Percentiles rank a stretch among this genome's conserved stretches.
phyloP scores from a whole-genome alignment of 2,329 filamentous ascomycete species.

The Botrytis hyacinthi region DNA sequence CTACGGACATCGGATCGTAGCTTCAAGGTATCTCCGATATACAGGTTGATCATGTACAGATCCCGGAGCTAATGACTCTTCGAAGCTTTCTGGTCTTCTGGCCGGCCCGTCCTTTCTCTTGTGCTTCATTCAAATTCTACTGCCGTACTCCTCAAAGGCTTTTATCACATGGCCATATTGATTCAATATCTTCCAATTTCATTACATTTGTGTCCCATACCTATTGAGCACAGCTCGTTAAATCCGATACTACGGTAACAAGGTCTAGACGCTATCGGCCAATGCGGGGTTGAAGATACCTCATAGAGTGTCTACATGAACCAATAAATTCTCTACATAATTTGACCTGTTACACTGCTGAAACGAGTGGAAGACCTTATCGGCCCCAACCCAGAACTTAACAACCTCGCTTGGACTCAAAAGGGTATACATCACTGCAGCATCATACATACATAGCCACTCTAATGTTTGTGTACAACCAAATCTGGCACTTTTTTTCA shows the following conservation, averaged over 20 bases:
- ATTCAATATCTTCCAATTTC: conserved; percentile 7
- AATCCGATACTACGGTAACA: conserved; percentile 2
- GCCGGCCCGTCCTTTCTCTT: background rate
- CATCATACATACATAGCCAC: conserved; percentile 12
- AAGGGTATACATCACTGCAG: background rate
- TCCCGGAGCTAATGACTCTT: background rate
- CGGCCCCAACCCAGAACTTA: background rate
- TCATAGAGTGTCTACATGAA: background rate
- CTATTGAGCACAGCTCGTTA: conserved; percentile 12
- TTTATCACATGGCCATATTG: background rate
- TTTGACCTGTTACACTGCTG: conserved; percentile 16
- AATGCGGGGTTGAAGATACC: background rate
- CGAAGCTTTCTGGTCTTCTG: background rate
- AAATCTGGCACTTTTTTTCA: background rate
- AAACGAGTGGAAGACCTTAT: conserved; percentile 6
- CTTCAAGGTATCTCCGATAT: background rate
- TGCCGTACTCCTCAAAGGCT: background rate
- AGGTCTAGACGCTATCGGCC: conserved; percentile 13
- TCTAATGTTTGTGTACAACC: conserved; percentile 7
- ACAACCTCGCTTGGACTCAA: conserved; percentile 8
- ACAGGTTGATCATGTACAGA: background rate
- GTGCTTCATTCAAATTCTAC: background rate
- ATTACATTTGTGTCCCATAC: background rate
- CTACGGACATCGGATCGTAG: background rate
- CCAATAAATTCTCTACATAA: background rate